Percentiles rank a stretch among this genome's conserved stretches.
Evolutionary conservation across 2,329 filamentous ascomycete species (phyloP).

Genomic region (Cercospora sesami): DNA sequence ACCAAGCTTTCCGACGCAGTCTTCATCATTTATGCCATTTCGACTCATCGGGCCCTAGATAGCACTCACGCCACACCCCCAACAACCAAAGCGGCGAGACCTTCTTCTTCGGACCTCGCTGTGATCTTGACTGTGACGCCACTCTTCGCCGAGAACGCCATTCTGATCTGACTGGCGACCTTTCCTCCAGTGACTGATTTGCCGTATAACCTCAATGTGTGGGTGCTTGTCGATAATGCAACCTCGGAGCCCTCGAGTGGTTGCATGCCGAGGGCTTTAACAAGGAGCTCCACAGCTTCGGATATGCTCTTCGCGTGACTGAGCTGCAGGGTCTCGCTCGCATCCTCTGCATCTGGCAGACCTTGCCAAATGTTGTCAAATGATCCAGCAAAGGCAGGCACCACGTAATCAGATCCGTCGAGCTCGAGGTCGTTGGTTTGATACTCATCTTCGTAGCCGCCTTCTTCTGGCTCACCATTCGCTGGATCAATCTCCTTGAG

Average conservation of each 20-base stretch:
- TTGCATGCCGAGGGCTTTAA: conserved; percentile 83
- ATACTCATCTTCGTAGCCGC: conserved; percentile 95
- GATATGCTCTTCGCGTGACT: conserved; percentile 87
- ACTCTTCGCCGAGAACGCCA: conserved; percentile 90
- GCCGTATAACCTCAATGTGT: conserved; percentile 92
- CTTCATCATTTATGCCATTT: background rate
- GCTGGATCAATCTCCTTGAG: conserved; percentile 97
- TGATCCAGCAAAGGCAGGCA: conserved; percentile 89
- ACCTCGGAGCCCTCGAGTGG: conserved; percentile 93
- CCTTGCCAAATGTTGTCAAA: conserved; percentile 91
- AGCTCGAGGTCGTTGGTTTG: conserved; percentile 93
- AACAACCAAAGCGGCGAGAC: conserved; percentile 79
- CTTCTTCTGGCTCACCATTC: conserved; percentile 87
- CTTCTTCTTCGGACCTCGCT: conserved; percentile 88
- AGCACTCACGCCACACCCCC: conserved; percentile 71
- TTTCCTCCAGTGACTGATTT: conserved; percentile 90
- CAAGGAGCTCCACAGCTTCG: conserved; percentile 92
- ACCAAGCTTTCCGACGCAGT: background rate
- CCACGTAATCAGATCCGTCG: conserved; percentile 86
- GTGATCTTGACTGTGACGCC: conserved; percentile 96
- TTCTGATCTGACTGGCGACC: conserved; percentile 82
- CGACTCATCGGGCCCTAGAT: background rate
- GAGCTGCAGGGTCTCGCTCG: conserved; percentile 86
- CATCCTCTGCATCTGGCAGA: conserved; percentile 75
- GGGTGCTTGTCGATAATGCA: conserved; percentile 81